Conservation (phyloP, 2,329 filamentous ascomycete genomes). For the Fusarium brachygibbosum region DNA sequence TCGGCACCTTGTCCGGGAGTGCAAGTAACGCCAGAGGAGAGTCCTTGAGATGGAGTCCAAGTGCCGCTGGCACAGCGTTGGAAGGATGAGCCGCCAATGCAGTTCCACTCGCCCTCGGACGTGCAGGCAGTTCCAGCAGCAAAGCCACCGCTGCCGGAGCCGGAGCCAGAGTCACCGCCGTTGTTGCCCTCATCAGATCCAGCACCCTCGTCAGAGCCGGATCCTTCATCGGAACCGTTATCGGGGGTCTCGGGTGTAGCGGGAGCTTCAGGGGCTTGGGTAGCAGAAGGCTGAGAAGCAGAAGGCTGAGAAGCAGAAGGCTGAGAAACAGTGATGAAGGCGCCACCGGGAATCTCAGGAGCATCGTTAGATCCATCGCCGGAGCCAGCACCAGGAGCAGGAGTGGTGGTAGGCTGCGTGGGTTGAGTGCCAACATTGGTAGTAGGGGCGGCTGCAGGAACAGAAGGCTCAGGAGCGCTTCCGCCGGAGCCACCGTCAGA, state of each 20-base stretch:
- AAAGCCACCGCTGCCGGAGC: constrained; percentile 48
- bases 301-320: constrained; percentile 1
- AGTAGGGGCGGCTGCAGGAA: constrained; percentile 50
- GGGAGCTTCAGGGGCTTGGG: constrained; percentile 30
- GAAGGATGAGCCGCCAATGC: constrained; percentile 63
- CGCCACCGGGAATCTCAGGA: constrained; percentile 52
- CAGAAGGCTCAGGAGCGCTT: background rate
- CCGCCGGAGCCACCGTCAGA: background rate
- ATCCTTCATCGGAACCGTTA: background rate
- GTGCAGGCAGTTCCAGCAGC: constrained; percentile 62
- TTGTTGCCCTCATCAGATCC: background rate
- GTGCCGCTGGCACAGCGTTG: constrained; percentile 67
- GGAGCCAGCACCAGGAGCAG: background rate
- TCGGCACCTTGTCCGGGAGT: constrained; percentile 56
- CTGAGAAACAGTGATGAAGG: constrained; percentile 56
- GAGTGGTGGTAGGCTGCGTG: constrained; percentile 5
- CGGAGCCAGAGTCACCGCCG: constrained; percentile 17
- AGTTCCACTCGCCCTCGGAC: constrained; percentile 67
- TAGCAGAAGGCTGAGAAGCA: background rate
- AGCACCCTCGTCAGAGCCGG: background rate
- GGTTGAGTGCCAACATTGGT: background rate
- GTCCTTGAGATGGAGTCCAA: constrained; percentile 60
- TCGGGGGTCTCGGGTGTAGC: background rate
- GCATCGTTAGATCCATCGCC: background rate
- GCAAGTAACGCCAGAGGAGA: constrained; percentile 64